Percentiles rank a stretch among this genome's conserved stretches.
phyloP scores from a whole-genome alignment of 2,329 filamentous ascomycete genomes.

The Diaporthe vaccinii region DNA sequence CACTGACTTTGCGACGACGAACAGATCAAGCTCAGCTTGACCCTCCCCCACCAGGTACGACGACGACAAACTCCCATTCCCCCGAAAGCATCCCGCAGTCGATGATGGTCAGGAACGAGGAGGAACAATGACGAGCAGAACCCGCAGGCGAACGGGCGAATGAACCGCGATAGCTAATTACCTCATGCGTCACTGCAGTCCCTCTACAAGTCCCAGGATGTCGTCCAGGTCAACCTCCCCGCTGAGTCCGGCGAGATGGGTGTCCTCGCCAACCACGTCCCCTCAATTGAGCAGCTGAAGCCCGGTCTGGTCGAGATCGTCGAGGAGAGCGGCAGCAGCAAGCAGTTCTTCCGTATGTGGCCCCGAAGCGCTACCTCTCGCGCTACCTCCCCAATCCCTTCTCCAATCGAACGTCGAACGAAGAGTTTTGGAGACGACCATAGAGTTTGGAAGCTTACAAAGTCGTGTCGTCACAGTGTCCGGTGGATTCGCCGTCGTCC shows the following conservation, averaged over 20 bases:
- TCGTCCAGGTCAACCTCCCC: slow-evolving; percentile 98
- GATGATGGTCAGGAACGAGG: not conserved
- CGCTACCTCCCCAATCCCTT: not conserved
- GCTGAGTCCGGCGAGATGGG: slow-evolving; percentile 99
- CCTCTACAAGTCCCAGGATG: slow-evolving; percentile 76
- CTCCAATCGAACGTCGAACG: not conserved
- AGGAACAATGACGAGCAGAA: slow-evolving; percentile 8
- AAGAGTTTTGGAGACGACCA: not conserved
- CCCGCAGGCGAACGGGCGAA: slow-evolving; percentile 8
- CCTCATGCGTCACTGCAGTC: slow-evolving; percentile 67
- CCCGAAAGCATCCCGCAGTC: not conserved
- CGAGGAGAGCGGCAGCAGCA: slow-evolving; percentile 89
- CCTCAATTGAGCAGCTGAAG: slow-evolving; percentile 98
- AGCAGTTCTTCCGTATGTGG: slow-evolving; percentile 97
- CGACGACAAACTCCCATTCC: slow-evolving; percentile 60
- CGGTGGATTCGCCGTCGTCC: slow-evolving; percentile 95
- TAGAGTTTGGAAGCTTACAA: slow-evolving; percentile 30
- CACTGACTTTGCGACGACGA: slow-evolving; percentile 36
- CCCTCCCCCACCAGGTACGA: slow-evolving; percentile 97
- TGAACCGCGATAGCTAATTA: slow-evolving; percentile 59
- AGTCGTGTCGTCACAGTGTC: slow-evolving; percentile 73
- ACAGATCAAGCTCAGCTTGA: slow-evolving; percentile 96
- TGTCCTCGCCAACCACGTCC: slow-evolving; percentile 98
- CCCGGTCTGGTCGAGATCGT: slow-evolving; percentile 95
- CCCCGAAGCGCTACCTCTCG: not conserved